These are phyloP conservation scores for Knoxia roxburghii DNA, from an alignment of 257 asterid genomes.

Conservation along the genomic window DNA sequence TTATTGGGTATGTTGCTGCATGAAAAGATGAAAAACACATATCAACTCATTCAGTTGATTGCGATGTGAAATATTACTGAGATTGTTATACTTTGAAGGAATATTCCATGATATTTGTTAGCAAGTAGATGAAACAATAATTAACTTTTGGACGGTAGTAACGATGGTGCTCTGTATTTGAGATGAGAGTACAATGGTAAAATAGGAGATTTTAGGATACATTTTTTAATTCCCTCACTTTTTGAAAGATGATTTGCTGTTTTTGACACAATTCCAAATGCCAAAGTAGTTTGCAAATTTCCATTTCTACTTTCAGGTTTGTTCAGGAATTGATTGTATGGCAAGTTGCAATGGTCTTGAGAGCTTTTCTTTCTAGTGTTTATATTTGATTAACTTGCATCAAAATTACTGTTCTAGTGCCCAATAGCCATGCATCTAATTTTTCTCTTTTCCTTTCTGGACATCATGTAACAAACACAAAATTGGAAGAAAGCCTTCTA, in stretches of 20 bases:
- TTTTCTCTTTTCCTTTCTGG: not conserved
- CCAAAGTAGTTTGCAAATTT: not conserved
- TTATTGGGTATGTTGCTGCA: not conserved
- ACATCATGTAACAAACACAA: not conserved
- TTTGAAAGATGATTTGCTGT: not conserved
- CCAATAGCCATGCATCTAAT: not conserved
- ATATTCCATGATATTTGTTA: not conserved
- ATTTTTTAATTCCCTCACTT: no score
- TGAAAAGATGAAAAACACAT: not conserved
- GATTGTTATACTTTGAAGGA: not conserved
- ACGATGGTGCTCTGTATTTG: not conserved
- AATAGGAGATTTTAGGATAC: not conserved
- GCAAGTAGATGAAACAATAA: not conserved
- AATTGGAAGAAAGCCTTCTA: not conserved
- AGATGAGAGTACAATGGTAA: not conserved
- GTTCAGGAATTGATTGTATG: not conserved
- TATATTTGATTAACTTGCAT: no score
- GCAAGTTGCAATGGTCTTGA: not conserved
- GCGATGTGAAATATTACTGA: not conserved
- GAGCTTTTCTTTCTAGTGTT: not conserved
- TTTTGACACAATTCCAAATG: not conserved
- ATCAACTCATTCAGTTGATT: not conserved
- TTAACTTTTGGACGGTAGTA: not conserved
- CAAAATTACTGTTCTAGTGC: no score
- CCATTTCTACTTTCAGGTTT: not conserved